These are phyloP conservation scores for Populus nigra DNA, from an alignment of 345 rosid genomes.

Conservation along the genomic window DNA sequence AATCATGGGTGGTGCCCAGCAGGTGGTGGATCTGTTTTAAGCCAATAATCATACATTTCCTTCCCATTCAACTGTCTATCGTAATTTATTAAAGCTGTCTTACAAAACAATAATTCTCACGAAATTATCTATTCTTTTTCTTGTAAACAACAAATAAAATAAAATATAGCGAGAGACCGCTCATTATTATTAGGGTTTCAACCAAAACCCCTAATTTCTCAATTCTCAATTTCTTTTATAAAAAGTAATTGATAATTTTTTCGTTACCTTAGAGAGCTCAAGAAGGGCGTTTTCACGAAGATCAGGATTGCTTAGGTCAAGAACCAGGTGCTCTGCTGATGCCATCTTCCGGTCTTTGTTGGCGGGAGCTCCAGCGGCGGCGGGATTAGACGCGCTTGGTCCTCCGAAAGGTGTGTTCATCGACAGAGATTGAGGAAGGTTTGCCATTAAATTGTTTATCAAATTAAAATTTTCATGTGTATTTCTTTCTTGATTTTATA, in stretches of 20 bases:
- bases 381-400: slow-evolving; percentile 44
- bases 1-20: background rate
- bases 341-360: slow-evolving; percentile 86
- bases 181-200: background rate
- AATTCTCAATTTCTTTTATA: background rate
- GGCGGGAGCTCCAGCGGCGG: slow-evolving; percentile 44
- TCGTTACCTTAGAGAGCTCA: slow-evolving; percentile 62
- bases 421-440: slow-evolving; percentile 65
- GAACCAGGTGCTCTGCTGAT: slow-evolving; percentile 86
- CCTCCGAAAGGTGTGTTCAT: slow-evolving; percentile 61
- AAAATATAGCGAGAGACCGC: background rate
- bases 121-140: background rate
- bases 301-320: slow-evolving; percentile 89
- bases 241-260: background rate
- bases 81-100: background rate
- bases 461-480: background rate
- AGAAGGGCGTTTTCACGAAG: slow-evolving; percentile 87
- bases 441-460: slow-evolving; percentile 36
- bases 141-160: background rate
- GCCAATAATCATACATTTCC: background rate
- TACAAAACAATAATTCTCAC: background rate
- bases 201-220: background rate
- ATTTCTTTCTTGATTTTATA: background rate
- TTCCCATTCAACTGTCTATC: background rate
- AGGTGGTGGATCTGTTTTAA: background rate